Evolutionary conservation across 2,329 filamentous ascomycete species (phyloP).

Genomic region (Pseudopyrenochaeta lycopersici): DNA sequence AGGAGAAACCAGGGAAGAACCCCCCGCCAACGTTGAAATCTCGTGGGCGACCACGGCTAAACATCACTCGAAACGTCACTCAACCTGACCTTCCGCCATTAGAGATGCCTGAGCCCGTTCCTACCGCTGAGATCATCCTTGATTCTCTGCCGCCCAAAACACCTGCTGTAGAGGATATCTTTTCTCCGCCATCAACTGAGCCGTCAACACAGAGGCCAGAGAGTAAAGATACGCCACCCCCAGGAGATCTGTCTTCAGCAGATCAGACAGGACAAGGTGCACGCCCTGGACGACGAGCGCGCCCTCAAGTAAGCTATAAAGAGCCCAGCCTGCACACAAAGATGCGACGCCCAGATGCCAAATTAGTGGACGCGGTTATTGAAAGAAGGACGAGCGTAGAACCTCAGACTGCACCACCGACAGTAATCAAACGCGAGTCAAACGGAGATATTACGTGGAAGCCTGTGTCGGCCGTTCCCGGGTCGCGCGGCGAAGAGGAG

Average conservation of each 20-base stretch:
- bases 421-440: slow-evolving; percentile 40
- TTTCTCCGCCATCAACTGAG: slow-evolving; percentile 56
- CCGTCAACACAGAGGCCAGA: slow-evolving; percentile 50
- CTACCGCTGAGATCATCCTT: slow-evolving; percentile 41
- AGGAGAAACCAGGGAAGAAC: slow-evolving; percentile 41
- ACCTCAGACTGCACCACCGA: slow-evolving; percentile 27
- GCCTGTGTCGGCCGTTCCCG: slow-evolving; percentile 26
- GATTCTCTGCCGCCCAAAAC: slow-evolving; percentile 52
- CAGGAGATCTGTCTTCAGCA: slow-evolving; percentile 48
- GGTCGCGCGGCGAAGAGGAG: slow-evolving; percentile 33
- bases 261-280: slow-evolving; percentile 44
- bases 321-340: slow-evolving; percentile 59
- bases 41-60: slow-evolving; percentile 32
- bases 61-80: slow-evolving; percentile 33
- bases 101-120: slow-evolving; percentile 29
- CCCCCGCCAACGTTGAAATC: slow-evolving; percentile 26
- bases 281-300: slow-evolving; percentile 56
- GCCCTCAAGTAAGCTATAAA: slow-evolving; percentile 59
- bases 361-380: slow-evolving; percentile 56
- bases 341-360: slow-evolving; percentile 59
- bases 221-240: slow-evolving; percentile 55
- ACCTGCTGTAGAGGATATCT: slow-evolving; percentile 47
- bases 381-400: slow-evolving; percentile 38
- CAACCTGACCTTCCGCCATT: slow-evolving; percentile 29
- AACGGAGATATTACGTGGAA: slow-evolving; percentile 40